Evolutionary conservation across 2,329 filamentous ascomycete species (phyloP).

Genomic region (Chrysoporthe deuterocubensis): DNA sequence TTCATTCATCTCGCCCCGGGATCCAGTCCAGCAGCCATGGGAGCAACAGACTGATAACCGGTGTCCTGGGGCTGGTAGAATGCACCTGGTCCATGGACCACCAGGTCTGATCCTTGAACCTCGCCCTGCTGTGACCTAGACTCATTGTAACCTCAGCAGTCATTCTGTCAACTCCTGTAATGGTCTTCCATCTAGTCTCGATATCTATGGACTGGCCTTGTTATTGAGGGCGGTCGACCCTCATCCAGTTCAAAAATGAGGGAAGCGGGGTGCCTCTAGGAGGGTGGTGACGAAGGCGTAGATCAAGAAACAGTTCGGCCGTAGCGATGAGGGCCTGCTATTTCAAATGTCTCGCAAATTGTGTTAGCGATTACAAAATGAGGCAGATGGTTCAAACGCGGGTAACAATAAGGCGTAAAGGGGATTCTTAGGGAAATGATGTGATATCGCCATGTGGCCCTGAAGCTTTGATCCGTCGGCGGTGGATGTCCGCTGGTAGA

Average conservation of each 20-base stretch:
- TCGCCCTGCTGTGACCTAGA: not conserved
- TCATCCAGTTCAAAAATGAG: not conserved
- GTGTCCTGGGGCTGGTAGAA: not conserved
- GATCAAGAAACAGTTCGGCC: not conserved
- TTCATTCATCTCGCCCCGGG: not conserved
- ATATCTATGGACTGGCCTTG: not conserved
- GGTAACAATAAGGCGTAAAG: not conserved
- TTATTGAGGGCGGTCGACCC: not conserved
- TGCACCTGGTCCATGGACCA: not conserved
- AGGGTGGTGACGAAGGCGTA: no score
- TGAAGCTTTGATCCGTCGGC: not conserved
- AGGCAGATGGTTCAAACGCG: not conserved
- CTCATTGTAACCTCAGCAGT: not conserved
- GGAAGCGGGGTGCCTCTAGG: not conserved
- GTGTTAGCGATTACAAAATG: not conserved
- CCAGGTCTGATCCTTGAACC: not conserved
- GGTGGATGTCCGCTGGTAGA: not conserved
- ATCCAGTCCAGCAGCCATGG: not conserved
- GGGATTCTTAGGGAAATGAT: not conserved
- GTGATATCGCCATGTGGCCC: not conserved
- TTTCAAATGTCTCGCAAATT: not conserved
- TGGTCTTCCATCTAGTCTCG: no score
- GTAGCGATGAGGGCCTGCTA: not conserved
- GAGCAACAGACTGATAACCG: not conserved
- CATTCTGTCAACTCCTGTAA: no score